These are phyloP conservation scores for Cadophora sp. DNA, from an alignment of 2,329 filamentous ascomycete genomes.

Conservation along the genomic window DNA sequence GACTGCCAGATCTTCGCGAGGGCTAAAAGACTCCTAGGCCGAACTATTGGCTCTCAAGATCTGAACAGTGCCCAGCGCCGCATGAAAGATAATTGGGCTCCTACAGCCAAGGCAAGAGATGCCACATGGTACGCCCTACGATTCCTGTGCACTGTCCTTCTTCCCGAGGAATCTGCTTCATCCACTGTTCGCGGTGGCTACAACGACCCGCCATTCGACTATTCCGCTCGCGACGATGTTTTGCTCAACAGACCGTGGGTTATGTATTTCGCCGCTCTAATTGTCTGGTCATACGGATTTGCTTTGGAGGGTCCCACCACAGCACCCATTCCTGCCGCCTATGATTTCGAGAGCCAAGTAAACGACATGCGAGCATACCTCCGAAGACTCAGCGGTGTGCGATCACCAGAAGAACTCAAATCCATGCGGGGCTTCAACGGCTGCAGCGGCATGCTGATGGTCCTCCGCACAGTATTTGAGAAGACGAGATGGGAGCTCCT, in stretches of 20 bases:
- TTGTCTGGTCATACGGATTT: constrained; percentile 95
- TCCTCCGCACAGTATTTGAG: constrained; percentile 81
- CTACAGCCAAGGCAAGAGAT: constrained; percentile 84
- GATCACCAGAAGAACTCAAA: constrained; percentile 79
- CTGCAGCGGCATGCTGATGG: constrained; percentile 80
- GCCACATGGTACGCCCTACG: constrained; percentile 91
- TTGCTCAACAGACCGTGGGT: constrained; percentile 94
- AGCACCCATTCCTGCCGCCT: constrained; percentile 49
- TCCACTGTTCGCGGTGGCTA: constrained; percentile 46
- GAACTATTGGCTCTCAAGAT: constrained; percentile 83
- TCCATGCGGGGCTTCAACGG: constrained; percentile 78
- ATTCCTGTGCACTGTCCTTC: constrained; percentile 84
- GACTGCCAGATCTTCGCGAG: constrained; percentile 96
- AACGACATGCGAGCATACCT: constrained; percentile 84
- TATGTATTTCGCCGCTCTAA: constrained; percentile 87
- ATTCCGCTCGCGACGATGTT: constrained; percentile 86
- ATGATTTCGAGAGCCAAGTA: constrained; percentile 70
- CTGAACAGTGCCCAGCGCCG: constrained; percentile 79
- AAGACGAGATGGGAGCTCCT: constrained; percentile 90
- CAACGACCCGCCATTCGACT: constrained; percentile 56
- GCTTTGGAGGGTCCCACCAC: constrained; percentile 82
- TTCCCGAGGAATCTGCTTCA: constrained; percentile 59
- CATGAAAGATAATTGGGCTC: constrained; percentile 90
- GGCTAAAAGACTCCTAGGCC: constrained; percentile 82
- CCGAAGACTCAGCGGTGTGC: constrained; percentile 71